Percentiles rank a stretch among this genome's conserved stretches.
phyloP scores from a whole-genome alignment of 2,329 filamentous ascomycete species.

The Neopestalotiopsis sp. region DNA sequence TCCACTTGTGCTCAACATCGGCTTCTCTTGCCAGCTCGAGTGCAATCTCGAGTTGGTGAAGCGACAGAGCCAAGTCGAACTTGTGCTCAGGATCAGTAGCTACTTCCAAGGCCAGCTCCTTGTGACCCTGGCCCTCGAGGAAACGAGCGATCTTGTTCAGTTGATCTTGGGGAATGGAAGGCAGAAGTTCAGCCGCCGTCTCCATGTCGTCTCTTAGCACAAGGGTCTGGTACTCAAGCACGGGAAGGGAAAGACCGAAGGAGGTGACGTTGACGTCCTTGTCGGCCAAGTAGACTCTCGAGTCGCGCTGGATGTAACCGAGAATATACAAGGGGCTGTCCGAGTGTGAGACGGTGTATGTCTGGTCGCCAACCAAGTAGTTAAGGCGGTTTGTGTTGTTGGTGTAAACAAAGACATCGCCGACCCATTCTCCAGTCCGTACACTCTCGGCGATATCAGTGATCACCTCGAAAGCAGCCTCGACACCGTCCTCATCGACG shows the following conservation, averaged over 20 bases:
- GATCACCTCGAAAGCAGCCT: constrained; percentile 94
- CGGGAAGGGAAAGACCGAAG: constrained; percentile 86
- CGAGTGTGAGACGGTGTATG: constrained; percentile 96
- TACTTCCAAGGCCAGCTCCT: constrained; percentile 92
- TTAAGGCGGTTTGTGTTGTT: constrained; percentile 96
- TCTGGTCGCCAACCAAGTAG: constrained; percentile 97
- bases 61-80: constrained; percentile 85
- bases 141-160: constrained; percentile 98
- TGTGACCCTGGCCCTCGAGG: constrained; percentile 95
- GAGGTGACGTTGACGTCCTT: constrained; percentile 94
- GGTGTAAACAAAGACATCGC: constrained; percentile 98
- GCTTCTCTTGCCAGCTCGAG: constrained; percentile 82
- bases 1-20: constrained; percentile 97
- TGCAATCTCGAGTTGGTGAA: constrained; percentile 85
- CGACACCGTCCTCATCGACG: constrained; percentile 89
- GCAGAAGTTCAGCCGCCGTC: constrained; percentile 82
- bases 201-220: constrained; percentile 95
- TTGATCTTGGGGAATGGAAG: constrained; percentile 86
- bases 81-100: constrained; percentile 96
- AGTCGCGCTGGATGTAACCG: constrained; percentile 93
- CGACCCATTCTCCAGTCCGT: constrained; percentile 95
- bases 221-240: constrained; percentile 96
- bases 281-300: constrained; percentile 92
- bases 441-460: constrained; percentile 95
- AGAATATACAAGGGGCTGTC: constrained; percentile 94